These are phyloP conservation scores for Lepiota venenata DNA, from an alignment of 768 basidiomycete genomes.

Conservation along the genomic window DNA sequence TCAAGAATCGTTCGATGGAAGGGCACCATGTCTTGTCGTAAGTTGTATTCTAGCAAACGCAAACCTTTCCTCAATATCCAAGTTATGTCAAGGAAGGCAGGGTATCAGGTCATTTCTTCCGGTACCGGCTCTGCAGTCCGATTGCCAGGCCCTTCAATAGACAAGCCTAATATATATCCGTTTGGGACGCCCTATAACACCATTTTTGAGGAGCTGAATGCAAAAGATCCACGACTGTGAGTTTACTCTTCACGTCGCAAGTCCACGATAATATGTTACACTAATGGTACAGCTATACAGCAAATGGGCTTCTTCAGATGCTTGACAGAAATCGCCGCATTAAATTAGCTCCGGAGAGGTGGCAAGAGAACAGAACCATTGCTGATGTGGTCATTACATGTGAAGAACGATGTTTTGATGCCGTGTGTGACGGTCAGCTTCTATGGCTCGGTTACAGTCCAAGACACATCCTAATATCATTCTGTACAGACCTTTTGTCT, in stretches of 20 bases:
- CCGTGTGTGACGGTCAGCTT: conserved; percentile 90
- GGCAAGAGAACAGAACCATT: conserved; percentile 87
- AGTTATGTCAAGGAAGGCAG: conserved; percentile 66
- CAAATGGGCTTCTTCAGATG: conserved; percentile 95
- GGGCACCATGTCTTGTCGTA: conserved; percentile 89
- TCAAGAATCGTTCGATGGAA: conserved; percentile 96
- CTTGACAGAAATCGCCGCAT: conserved; percentile 91
- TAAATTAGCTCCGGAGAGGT: conserved; percentile 92
- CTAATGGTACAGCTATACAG: conserved; percentile 63
- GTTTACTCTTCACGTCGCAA: conserved; percentile 24
- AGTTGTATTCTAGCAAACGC: conserved; percentile 29
- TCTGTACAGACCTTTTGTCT: conserved; percentile 65
- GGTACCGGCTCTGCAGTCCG: conserved; percentile 98
- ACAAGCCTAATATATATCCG: conserved; percentile 94
- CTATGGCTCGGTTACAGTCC: background rate
- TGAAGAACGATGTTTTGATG: conserved; percentile 98
- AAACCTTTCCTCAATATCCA: conserved; percentile 8
- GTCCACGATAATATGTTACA: background rate
- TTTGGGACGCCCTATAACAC: conserved; percentile 97
- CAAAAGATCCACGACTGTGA: conserved; percentile 83
- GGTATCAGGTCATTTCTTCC: conserved; percentile 87
- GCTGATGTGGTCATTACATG: conserved; percentile 99
- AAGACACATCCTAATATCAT: background rate
- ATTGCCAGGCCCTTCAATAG: conserved; percentile 92
- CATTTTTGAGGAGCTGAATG: conserved; percentile 86